A percentile compares a stretch with the other conserved stretches of the same genome.
phyloP scores from a whole-genome alignment of 805 yeast genomes.

The Barnettozyma sucrosica region DNA sequence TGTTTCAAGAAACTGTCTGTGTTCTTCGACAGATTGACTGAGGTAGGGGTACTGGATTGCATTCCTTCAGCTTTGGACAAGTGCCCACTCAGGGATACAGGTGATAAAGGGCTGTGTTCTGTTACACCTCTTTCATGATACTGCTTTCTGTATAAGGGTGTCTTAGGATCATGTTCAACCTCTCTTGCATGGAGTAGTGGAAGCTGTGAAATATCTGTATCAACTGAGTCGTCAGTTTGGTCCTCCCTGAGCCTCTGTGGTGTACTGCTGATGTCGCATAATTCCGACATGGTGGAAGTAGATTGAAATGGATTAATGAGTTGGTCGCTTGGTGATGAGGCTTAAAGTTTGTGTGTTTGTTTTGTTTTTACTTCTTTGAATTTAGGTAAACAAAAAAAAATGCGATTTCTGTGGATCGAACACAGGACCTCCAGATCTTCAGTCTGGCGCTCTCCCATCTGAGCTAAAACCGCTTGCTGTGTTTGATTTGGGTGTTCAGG shows the following conservation, averaged over 20 bases:
- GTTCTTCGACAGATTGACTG: not conserved
- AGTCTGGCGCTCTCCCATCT: slow-evolving; percentile 31
- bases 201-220: slow-evolving; percentile 5
- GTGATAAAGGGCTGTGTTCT: slow-evolving; percentile 9
- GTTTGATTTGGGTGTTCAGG: too few relatives aligned
- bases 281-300: not conserved
- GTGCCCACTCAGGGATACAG: slow-evolving; percentile 10
- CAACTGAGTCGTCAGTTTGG: slow-evolving; percentile 4
- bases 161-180: slow-evolving; percentile 23
- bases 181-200: slow-evolving; percentile 17
- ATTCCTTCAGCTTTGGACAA: not conserved
- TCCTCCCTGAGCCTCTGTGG: slow-evolving; percentile 1
- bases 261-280: not conserved
- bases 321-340: slow-evolving; percentile 8
- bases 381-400: slow-evolving; percentile 15
- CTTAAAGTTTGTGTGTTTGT: not conserved
- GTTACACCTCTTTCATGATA: slow-evolving; percentile 3
- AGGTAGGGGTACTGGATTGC: not conserved
- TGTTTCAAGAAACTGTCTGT: not conserved
- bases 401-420: slow-evolving; percentile 73
- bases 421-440: slow-evolving; percentile 74
- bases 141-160: slow-evolving; percentile 20
- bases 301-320: slow-evolving; percentile 1
- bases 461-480: slow-evolving; percentile 27
- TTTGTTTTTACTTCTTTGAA: not conserved